phyloP scores from a whole-genome alignment of 2,329 filamentous ascomycete species.

The Verticillium nubilum region DNA sequence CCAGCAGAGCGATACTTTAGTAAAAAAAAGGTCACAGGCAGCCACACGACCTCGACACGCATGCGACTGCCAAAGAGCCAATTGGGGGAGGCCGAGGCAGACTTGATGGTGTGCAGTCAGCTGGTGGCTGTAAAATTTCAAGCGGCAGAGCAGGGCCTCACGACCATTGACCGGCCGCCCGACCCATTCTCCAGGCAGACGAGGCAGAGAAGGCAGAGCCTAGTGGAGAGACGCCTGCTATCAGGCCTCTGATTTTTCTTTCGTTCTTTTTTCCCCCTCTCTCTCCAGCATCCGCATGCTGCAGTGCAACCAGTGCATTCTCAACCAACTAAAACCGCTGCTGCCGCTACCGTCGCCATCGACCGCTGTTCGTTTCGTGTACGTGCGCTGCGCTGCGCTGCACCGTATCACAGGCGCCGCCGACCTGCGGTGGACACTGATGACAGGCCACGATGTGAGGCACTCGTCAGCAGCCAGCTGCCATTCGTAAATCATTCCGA shows the following conservation, averaged over 20 bases:
- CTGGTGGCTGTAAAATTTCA: background rate
- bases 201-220: background rate
- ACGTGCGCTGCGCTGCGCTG: background rate
- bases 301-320: background rate
- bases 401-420: background rate
- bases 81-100: conserved; percentile 8
- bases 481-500: background rate
- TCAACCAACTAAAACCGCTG: background rate
- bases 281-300: background rate
- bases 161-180: background rate
- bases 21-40: conserved; percentile 8
- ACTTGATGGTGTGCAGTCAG: conserved; percentile 8
- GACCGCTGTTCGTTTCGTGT: background rate
- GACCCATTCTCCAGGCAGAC: background rate
- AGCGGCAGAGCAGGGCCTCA: background rate
- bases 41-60: conserved; percentile 7
- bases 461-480: background rate
- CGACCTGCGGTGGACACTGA: background rate
- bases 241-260: background rate
- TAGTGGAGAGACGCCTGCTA: background rate
- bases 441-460: background rate
- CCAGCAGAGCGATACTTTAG: background rate
- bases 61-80: background rate
- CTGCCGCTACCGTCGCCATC: background rate
- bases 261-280: too few species aligned